These are phyloP conservation scores for Flueggea neowawraea DNA, from an alignment of 441 rosid species.

Conservation along the genomic window DNA sequence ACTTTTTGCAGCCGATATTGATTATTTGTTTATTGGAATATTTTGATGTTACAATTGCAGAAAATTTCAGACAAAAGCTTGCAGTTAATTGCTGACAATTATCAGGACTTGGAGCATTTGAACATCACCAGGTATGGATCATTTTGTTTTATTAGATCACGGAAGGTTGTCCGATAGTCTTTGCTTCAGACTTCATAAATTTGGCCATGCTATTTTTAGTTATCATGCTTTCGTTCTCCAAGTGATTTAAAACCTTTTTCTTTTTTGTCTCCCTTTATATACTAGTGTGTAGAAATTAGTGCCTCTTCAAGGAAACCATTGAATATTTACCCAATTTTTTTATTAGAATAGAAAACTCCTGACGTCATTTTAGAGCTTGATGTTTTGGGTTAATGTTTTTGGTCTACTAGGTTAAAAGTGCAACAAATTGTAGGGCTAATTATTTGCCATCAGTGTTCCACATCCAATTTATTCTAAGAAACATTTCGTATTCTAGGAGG, in stretches of 20 bases:
- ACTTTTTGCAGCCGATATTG: too few species aligned
- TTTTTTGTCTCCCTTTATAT: too few species aligned
- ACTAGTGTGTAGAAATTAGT: too few species aligned
- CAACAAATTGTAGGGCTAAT: neutral
- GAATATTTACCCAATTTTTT: too few species aligned
- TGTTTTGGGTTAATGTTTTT: too few species aligned
- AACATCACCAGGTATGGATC: conserved; percentile 69
- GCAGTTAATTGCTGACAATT: conserved; percentile 66
- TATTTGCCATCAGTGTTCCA: neutral
- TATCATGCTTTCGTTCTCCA: too few species aligned
- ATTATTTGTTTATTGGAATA: conserved; percentile 9
- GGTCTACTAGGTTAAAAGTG: too few species aligned
- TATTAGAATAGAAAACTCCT: too few species aligned
- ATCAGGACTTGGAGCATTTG: conserved; percentile 59
- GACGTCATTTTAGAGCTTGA: too few species aligned
- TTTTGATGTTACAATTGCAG: conserved; percentile 41
- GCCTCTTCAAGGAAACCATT: too few species aligned
- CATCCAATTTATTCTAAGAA: neutral
- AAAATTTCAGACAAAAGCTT: conserved; percentile 64
- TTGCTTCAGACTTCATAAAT: neutral
- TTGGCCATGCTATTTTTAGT: too few species aligned
- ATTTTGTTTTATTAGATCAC: neutral
- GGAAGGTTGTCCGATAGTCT: neutral
- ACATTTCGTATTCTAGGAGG: neutral
- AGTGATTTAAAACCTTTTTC: too few species aligned